Percentiles rank a stretch among this genome's conserved stretches.
Evolutionary conservation across 495 filamentous ascomycete species (phyloP).

Genomic region (Terfezia claveryi): DNA sequence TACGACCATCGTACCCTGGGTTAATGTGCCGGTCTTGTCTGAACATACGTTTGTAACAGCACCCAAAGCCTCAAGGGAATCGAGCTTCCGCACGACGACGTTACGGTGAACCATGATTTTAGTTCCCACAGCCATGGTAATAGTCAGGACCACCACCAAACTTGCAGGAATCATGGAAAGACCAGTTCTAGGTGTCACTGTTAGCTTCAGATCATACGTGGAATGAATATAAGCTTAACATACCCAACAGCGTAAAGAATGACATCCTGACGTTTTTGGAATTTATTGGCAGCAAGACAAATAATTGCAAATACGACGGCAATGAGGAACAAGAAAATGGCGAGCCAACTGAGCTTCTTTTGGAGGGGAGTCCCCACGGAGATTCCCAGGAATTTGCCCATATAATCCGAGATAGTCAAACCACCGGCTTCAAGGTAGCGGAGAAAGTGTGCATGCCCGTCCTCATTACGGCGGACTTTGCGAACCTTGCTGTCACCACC

Average conservation of each 20-base stretch:
- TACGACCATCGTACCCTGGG: slow-evolving; percentile 42
- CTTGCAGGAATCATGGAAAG: slow-evolving; percentile 35
- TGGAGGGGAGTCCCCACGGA: slow-evolving; percentile 37
- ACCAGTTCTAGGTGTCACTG: slow-evolving; percentile 25
- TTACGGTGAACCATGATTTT: slow-evolving; percentile 29
- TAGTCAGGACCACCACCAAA: slow-evolving; percentile 32
- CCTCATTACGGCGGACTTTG: slow-evolving; percentile 32
- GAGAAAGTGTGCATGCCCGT: slow-evolving; percentile 37
- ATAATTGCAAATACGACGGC: slow-evolving; percentile 30
- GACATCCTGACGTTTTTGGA: slow-evolving; percentile 24
- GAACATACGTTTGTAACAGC: slow-evolving; percentile 52
- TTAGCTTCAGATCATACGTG: neutral
- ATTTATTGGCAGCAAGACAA: slow-evolving; percentile 28
- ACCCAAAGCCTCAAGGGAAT: slow-evolving; percentile 37
- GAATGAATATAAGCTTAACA: neutral
- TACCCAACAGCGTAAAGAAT: slow-evolving; percentile 32
- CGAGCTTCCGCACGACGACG: slow-evolving; percentile 30
- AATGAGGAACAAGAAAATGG: slow-evolving; percentile 27
- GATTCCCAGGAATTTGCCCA: slow-evolving; percentile 47
- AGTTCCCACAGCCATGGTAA: slow-evolving; percentile 33
- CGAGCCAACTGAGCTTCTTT: slow-evolving; percentile 29
- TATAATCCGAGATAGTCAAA: slow-evolving; percentile 38
- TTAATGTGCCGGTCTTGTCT: slow-evolving; percentile 51
- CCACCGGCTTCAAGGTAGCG: slow-evolving; percentile 49
- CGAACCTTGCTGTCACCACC: slow-evolving; percentile 25